These are phyloP conservation scores for Amanita molliuscula DNA, from an alignment of 768 basidiomycete species.

Conservation along the genomic window DNA sequence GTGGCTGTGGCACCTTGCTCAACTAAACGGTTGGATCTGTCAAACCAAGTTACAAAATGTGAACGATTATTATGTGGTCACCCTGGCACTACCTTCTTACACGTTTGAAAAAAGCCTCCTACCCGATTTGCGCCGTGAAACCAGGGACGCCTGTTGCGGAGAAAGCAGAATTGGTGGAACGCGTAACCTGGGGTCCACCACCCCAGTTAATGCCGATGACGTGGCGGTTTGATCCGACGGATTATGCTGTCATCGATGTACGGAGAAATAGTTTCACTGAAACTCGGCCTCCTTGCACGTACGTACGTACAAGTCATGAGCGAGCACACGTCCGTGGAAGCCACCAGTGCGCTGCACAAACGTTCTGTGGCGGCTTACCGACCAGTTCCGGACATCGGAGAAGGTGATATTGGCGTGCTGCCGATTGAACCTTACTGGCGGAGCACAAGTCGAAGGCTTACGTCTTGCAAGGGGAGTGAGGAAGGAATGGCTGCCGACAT, in stretches of 20 bases:
- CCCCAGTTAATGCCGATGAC: constrained; percentile 22
- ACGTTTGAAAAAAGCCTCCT: constrained; percentile 24
- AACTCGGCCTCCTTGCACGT: no score
- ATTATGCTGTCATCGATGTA: constrained; percentile 40
- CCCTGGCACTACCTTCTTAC: background rate
- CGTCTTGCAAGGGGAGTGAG: constrained; percentile 34
- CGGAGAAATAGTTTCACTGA: constrained; percentile 20
- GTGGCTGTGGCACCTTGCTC: constrained; percentile 2
- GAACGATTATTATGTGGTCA: constrained; percentile 36
- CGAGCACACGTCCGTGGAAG: constrained; percentile 45
- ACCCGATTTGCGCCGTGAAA: constrained; percentile 37
- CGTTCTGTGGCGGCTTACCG: constrained; percentile 35
- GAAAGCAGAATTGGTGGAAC: constrained; percentile 36
- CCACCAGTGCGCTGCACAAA: constrained; percentile 36
- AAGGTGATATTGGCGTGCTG: constrained; percentile 47
- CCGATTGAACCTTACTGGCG: constrained; percentile 29
- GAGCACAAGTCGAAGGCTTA: constrained; percentile 24
- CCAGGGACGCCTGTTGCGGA: constrained; percentile 6
- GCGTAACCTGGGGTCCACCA: constrained; percentile 33
- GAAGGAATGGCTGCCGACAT: constrained; percentile 29
- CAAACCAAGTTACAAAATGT: constrained; percentile 23
- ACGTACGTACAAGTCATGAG: constrained; percentile 24
- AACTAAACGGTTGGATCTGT: background rate
- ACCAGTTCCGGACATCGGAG: constrained; percentile 23
- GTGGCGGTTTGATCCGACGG: constrained; percentile 24